A percentile compares a stretch with the other conserved stretches of the same genome.
Evolutionary conservation across 352 stramenopile species (phyloP).

Genomic region (Phytophthora macrochlamydospora): DNA sequence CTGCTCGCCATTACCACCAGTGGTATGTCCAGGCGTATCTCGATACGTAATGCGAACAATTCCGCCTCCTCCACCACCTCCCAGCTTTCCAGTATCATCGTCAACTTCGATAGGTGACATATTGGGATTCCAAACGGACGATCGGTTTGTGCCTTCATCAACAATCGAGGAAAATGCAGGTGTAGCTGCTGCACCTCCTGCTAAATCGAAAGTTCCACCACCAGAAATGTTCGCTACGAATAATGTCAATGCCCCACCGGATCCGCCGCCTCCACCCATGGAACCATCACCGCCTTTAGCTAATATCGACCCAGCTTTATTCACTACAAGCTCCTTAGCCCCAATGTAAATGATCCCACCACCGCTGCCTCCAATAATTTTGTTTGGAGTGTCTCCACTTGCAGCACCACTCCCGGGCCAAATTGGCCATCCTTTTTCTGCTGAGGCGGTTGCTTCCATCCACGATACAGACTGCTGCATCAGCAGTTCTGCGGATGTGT

Average conservation of each 20-base stretch:
- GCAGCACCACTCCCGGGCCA: conserved; percentile 71
- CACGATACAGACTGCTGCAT: conserved; percentile 17
- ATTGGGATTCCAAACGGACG: conserved; percentile 41
- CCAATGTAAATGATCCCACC: conserved; percentile 78
- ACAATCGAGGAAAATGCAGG: conserved; percentile 6
- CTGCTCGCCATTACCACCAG: conserved; percentile 46
- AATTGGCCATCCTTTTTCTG: conserved; percentile 50
- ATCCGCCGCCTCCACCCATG: conserved; percentile 71
- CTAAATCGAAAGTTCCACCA: conserved; percentile 58
- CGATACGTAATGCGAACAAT: conserved; percentile 66
- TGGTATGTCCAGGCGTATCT: conserved; percentile 20
- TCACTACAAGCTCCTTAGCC: conserved; percentile 53
- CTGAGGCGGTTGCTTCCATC: conserved; percentile 5
- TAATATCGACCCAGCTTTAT: conserved; percentile 48
- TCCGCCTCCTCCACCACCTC: conserved; percentile 65
- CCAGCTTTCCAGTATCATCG: conserved; percentile 37
- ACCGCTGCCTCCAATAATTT: conserved; percentile 65
- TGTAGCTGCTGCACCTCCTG: conserved; percentile 48
- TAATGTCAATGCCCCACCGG: conserved; percentile 68
- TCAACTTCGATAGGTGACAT: conserved; percentile 8
- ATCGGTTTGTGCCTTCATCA: conserved; percentile 13
- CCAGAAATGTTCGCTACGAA: conserved; percentile 67
- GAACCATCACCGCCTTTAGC: conserved; percentile 56
- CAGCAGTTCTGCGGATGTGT: conserved; percentile 31
- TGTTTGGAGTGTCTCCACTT: conserved; percentile 53